Percentiles rank a stretch among this genome's conserved stretches.
Conservation (phyloP, 164 flowering plant genomes). For the Cinnamomum chago region DNA sequence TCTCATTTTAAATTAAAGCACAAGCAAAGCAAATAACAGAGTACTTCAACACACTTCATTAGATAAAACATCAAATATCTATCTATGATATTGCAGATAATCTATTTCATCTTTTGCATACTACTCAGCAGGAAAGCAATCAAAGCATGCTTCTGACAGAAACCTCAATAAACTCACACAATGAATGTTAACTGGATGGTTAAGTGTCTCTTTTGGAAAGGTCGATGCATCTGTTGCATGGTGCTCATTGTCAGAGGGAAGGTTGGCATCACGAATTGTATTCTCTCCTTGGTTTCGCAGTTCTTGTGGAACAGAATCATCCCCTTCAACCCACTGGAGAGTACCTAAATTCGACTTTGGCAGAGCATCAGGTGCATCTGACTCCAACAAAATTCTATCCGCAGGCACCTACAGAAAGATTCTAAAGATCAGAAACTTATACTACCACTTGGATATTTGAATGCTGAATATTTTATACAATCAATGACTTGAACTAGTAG, state of each 20-base stretch:
- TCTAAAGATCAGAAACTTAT: background rate
- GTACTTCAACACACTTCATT: background rate
- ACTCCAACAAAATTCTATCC: conserved; percentile 54
- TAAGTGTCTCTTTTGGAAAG: conserved; percentile 50
- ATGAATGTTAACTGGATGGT: conserved; percentile 88
- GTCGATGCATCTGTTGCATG: conserved; percentile 21
- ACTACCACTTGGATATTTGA: background rate
- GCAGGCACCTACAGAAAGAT: conserved; percentile 50
- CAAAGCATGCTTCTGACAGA: background rate
- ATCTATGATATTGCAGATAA: background rate
- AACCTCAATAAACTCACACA: conserved; percentile 25
- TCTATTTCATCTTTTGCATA: background rate
- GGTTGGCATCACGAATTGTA: conserved; percentile 15
- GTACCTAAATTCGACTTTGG: conserved; percentile 46
- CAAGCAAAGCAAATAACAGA: background rate
- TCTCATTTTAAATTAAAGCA: background rate
- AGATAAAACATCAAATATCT: background rate
- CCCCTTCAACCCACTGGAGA: conserved; percentile 48
- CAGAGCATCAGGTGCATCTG: conserved; percentile 97
- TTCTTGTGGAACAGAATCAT: conserved; percentile 31
- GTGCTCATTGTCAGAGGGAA: conserved; percentile 8
- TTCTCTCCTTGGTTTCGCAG: conserved; percentile 18
- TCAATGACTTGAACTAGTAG: background rate
- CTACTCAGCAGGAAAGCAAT: background rate
- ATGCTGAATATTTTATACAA: background rate